Conservation (phyloP, 495 filamentous ascomycete species). For the Talaromyces liani region DNA sequence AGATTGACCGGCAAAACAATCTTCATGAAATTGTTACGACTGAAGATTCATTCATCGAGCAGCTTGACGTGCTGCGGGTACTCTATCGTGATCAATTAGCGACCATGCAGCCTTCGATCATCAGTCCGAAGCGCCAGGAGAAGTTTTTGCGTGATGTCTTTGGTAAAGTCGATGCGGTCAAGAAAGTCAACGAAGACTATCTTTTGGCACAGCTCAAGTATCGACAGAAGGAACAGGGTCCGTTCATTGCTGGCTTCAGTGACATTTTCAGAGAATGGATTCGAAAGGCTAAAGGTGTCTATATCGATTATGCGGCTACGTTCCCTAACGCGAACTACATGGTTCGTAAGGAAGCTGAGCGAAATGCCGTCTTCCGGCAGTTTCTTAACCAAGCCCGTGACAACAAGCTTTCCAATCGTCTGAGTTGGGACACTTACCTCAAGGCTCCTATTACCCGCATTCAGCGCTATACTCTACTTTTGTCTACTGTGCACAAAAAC, state of each 20-base stretch:
- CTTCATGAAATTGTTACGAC: slow-evolving; percentile 93
- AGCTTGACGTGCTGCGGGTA: slow-evolving; percentile 72
- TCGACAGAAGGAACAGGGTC: slow-evolving; percentile 92
- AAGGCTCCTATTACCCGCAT: slow-evolving; percentile 90
- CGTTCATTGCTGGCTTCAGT: slow-evolving; percentile 88
- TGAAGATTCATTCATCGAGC: slow-evolving; percentile 84
- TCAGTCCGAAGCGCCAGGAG: slow-evolving; percentile 61
- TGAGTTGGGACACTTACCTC: slow-evolving; percentile 91
- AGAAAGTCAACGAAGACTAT: slow-evolving; percentile 87
- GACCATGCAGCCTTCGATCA: slow-evolving; percentile 69
- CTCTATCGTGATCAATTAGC: slow-evolving; percentile 82
- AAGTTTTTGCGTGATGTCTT: slow-evolving; percentile 83
- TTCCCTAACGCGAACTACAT: slow-evolving; percentile 80
- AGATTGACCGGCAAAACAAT: slow-evolving; percentile 88
- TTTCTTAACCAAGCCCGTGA: slow-evolving; percentile 75
- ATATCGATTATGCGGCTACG: slow-evolving; percentile 84
- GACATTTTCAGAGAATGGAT: slow-evolving; percentile 99
- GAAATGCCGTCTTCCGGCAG: slow-evolving; percentile 77
- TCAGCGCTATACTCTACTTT: slow-evolving; percentile 80
- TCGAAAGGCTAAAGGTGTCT: slow-evolving; percentile 78
- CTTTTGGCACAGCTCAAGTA: slow-evolving; percentile 96
- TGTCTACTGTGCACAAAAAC: slow-evolving; percentile 77
- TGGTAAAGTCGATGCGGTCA: slow-evolving; percentile 81
- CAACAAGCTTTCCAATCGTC: slow-evolving; percentile 72
- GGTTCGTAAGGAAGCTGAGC: slow-evolving; percentile 74